A percentile compares a stretch with the other conserved stretches of the same genome.
Conservation (phyloP, 495 filamentous ascomycete species). For the Hyphodiscus hymeniophilus region DNA sequence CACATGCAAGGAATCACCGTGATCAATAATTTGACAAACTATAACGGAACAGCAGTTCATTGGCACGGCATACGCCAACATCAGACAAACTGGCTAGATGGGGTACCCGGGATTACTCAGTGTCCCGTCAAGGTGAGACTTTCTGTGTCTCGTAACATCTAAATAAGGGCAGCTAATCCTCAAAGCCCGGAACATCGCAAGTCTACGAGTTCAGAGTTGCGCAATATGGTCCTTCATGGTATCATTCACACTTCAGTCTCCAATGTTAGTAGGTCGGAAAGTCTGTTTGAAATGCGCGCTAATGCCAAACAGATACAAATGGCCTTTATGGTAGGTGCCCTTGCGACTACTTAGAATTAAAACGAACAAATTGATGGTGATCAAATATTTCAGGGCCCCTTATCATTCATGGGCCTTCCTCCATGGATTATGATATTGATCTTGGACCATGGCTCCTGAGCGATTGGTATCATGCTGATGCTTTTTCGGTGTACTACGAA, state of each 20-base stretch:
- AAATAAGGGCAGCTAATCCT: no score
- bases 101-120: constrained; percentile 33
- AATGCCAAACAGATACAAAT: constrained; percentile 24
- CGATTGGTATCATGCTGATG: constrained; percentile 5
- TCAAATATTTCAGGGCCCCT: neutral
- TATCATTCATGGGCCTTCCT: constrained; percentile 19
- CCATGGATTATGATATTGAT: constrained; percentile 26
- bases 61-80: constrained; percentile 40
- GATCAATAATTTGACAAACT: constrained; percentile 16
- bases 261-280: constrained; percentile 37
- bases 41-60: constrained; percentile 30
- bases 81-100: constrained; percentile 22
- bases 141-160: no score
- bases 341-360: no score
- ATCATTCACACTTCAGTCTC: constrained; percentile 49
- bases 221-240: constrained; percentile 53
- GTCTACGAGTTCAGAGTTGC: constrained; percentile 42
- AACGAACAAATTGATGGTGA: neutral
- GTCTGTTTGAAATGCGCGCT: no score
- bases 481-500: neutral
- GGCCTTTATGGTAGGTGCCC: constrained; percentile 25
- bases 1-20: constrained; percentile 19
- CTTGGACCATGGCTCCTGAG: neutral
- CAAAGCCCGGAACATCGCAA: constrained; percentile 26
- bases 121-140: constrained; percentile 25